Evolutionary conservation across 768 basidiomycete species (phyloP).

Genomic region (Leccinum subgranulosum): DNA sequence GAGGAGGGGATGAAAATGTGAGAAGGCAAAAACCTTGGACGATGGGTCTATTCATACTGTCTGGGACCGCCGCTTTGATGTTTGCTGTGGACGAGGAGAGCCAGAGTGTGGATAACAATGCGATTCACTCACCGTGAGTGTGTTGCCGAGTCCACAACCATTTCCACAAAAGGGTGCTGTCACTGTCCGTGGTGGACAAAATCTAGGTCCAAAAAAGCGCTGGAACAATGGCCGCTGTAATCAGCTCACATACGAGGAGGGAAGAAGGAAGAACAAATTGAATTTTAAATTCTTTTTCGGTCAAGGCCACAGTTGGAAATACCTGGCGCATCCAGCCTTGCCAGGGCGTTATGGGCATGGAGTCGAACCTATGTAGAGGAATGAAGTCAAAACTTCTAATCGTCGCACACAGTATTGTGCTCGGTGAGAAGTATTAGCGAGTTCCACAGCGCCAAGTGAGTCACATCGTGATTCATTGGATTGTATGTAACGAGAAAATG

Average conservation of each 20-base stretch:
- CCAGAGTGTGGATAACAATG: constrained; percentile 10
- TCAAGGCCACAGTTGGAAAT: neutral
- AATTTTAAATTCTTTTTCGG: neutral
- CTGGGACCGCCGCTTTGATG: constrained; percentile 5
- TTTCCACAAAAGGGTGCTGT: neutral
- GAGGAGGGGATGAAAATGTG: neutral
- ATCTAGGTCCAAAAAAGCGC: neutral
- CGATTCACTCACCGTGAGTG: neutral
- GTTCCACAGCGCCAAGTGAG: neutral
- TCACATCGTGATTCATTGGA: too few species aligned
- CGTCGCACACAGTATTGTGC: too few species aligned
- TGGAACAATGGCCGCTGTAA: constrained; percentile 1
- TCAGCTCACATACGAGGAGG: neutral
- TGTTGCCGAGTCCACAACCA: constrained; percentile 1
- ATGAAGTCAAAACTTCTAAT: too few species aligned
- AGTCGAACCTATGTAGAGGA: neutral
- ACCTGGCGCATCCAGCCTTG: neutral
- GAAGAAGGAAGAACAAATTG: neutral
- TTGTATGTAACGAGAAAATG: too few species aligned
- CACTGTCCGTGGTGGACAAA: constrained; percentile 1
- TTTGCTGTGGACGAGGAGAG: constrained; percentile 5
- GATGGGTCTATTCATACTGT: constrained; percentile 13
- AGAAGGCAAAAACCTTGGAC: neutral
- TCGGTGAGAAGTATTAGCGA: too few species aligned
- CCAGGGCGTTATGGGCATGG: neutral